These are phyloP conservation scores for Penicillium desertorum DNA, from an alignment of 495 filamentous ascomycete genomes.

Conservation along the genomic window DNA sequence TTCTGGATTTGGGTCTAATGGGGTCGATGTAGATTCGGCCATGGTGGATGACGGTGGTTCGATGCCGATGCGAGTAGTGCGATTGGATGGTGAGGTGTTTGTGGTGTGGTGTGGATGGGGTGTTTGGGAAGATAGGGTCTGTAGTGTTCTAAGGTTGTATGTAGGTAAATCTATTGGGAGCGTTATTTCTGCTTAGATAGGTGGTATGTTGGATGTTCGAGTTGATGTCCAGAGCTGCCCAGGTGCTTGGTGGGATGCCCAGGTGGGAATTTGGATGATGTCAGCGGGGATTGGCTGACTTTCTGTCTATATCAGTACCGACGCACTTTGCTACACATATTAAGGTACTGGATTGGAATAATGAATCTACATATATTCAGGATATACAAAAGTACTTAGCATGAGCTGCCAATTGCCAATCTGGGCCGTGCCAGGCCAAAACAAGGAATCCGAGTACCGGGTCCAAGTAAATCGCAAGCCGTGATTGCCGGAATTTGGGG, in stretches of 20 bases:
- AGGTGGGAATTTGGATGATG: slow-evolving; percentile 34
- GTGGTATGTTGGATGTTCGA: neutral
- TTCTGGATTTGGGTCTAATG: slow-evolving; percentile 7
- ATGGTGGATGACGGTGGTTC: neutral
- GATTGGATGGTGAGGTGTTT: slow-evolving; percentile 25
- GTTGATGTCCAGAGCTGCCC: neutral
- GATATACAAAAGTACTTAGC: neutral
- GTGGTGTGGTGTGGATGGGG: neutral
- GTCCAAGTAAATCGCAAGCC: neutral
- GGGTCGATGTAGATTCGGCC: slow-evolving; percentile 5
- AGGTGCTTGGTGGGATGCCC: no score
- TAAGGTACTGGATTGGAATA: neutral
- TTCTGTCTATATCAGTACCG: neutral
- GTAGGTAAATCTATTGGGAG: no score
- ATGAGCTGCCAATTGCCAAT: neutral
- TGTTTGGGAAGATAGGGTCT: neutral
- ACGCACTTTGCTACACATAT: neutral
- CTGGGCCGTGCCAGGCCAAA: neutral
- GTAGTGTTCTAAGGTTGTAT: no score
- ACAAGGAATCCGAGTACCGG: neutral
- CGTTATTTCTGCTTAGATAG: no score
- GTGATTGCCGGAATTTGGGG: neutral
- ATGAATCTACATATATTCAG: no score
- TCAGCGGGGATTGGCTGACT: slow-evolving; percentile 33
- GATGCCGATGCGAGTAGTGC: neutral